Percentiles rank a stretch among this genome's conserved stretches.
Evolutionary conservation across 2,329 filamentous ascomycete genomes (phyloP).

Genomic region (Purpureocillium lavendulum): DNA sequence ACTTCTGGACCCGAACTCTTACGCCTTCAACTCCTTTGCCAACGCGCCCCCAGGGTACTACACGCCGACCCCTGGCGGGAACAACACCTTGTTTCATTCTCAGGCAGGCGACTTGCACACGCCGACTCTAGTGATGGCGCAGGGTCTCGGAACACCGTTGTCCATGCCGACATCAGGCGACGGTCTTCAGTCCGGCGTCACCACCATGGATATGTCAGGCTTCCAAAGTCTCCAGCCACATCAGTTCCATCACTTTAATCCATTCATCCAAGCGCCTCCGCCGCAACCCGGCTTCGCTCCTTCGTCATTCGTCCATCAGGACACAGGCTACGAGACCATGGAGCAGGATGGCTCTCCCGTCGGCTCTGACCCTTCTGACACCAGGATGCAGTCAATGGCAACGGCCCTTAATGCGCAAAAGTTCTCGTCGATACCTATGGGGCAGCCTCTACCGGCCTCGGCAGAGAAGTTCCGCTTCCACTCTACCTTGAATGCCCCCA

Average conservation of each 20-base stretch:
- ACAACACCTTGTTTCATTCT: conserved; percentile 71
- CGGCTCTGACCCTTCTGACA: conserved; percentile 42
- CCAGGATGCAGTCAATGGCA: conserved; percentile 48
- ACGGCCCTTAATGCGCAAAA: conserved; percentile 48
- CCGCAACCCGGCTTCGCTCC: conserved; percentile 60
- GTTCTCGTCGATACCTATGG: conserved; percentile 36
- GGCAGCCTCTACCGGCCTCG: conserved; percentile 39
- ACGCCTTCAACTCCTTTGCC: conserved; percentile 70
- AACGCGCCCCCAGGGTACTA: conserved; percentile 80
- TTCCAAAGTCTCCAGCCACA: conserved; percentile 58
- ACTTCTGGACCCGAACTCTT: conserved; percentile 76
- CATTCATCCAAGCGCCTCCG: conserved; percentile 57
- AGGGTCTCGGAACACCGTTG: conserved; percentile 74
- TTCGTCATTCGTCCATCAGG: conserved; percentile 71
- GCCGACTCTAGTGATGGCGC: conserved; percentile 62
- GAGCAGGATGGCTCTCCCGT: conserved; percentile 65
- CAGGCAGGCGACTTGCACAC: conserved; percentile 85
- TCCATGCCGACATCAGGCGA: conserved; percentile 66
- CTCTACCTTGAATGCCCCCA: conserved; percentile 84
- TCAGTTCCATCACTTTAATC: conserved; percentile 59
- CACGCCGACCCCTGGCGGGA: conserved; percentile 76
- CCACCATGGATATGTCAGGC: conserved; percentile 55
- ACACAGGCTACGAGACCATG: conserved; percentile 73
- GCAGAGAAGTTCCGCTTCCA: conserved; percentile 80
- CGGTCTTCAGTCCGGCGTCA: conserved; percentile 49